Conservation (phyloP, 176 grass and related monocot genomes). For the Eleusine coracana region DNA sequence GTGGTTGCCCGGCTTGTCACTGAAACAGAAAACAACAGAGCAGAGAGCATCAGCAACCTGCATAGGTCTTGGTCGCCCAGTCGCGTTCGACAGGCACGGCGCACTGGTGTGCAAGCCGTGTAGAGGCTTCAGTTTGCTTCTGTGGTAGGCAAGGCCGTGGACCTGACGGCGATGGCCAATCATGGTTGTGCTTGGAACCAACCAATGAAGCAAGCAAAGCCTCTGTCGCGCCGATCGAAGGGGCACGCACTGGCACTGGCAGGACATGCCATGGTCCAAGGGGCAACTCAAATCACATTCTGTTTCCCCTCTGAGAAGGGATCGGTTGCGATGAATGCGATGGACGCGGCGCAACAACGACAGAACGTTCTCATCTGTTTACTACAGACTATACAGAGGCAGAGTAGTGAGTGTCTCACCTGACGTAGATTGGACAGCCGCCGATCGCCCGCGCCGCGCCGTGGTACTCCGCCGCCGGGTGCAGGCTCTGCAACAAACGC, state of each 20-base stretch:
- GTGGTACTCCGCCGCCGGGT: conserved; percentile 87
- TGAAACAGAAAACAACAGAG: not conserved
- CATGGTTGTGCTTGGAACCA: not conserved
- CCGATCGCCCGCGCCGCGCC: conserved; percentile 66
- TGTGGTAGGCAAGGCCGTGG: conserved; percentile 7
- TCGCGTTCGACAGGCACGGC: not conserved
- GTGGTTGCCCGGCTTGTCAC: conserved; percentile 81
- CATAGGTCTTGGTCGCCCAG: not conserved
- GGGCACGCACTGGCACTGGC: not conserved
- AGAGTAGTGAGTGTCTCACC: conserved; percentile 28
- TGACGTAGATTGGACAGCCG: conserved; percentile 69
- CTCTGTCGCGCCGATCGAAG: too few relatives aligned
- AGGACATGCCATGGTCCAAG: not conserved
- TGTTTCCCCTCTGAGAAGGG: not conserved
- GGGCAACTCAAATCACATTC: not conserved
- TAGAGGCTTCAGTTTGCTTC: conserved; percentile 10
- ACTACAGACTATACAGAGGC: too few relatives aligned
- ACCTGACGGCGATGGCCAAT: conserved; percentile 9
- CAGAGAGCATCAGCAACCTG: not conserved
- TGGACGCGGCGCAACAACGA: not conserved
- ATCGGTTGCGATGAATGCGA: not conserved
- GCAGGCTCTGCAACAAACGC: conserved; percentile 48
- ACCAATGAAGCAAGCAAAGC: not conserved
- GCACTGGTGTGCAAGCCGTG: not conserved
- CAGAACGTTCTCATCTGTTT: not conserved